phyloP scores from a whole-genome alignment of 371 early-diverging fungal genomes.

The Fennellomyces sp. region DNA sequence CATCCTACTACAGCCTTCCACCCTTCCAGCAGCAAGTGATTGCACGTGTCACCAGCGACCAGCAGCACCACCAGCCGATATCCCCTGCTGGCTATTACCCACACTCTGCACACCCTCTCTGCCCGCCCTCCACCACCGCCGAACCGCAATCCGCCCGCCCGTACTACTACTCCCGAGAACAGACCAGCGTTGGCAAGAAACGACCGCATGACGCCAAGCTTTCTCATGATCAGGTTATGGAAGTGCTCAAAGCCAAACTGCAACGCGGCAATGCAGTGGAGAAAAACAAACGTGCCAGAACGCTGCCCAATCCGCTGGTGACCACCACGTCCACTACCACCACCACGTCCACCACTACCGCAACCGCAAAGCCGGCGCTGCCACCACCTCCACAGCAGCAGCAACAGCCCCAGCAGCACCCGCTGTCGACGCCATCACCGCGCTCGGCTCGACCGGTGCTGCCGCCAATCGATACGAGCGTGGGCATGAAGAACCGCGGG shows the following conservation, averaged over 20 bases:
- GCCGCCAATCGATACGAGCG: constrained; percentile 40
- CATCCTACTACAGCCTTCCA: constrained; percentile 25
- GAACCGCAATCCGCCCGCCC: background rate
- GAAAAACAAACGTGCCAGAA: constrained; percentile 15
- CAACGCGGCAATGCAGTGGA: constrained; percentile 27
- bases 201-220: constrained; percentile 14
- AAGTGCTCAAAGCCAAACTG: constrained; percentile 50
- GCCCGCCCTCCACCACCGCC: constrained; percentile 19
- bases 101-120: constrained; percentile 43
- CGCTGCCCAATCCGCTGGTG: constrained; percentile 9
- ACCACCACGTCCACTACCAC: background rate
- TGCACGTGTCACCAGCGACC: constrained; percentile 25
- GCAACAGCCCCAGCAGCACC: background rate
- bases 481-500: constrained; percentile 17
- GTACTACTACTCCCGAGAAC: background rate
- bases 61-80: constrained; percentile 16
- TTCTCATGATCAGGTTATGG: constrained; percentile 46
- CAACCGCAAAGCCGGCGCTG: constrained; percentile 16
- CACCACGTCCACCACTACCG: background rate
- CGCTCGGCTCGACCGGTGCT: constrained; percentile 35
- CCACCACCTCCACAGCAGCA: constrained; percentile 7
- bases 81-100: constrained; percentile 36
- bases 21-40: constrained; percentile 42
- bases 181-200: background rate
- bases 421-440: constrained; percentile 25